These are phyloP conservation scores for Bipolaris sorokiniana DNA, from an alignment of 2,329 filamentous ascomycete species.

Conservation along the genomic window DNA sequence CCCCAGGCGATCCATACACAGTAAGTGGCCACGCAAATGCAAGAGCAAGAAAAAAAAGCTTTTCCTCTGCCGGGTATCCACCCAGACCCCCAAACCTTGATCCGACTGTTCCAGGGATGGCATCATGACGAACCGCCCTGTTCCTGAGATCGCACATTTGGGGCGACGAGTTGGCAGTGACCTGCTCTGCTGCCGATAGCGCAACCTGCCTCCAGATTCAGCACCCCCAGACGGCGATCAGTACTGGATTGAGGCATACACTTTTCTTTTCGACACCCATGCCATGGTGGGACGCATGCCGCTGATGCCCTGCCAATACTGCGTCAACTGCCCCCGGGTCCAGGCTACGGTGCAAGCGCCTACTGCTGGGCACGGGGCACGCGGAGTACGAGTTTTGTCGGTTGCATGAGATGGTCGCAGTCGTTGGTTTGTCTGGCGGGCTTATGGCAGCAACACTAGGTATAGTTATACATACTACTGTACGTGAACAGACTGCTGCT, in stretches of 20 bases:
- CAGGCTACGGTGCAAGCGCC: not conserved
- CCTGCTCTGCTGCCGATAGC: conserved; percentile 7
- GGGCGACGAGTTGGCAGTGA: conserved; percentile 10
- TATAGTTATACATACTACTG: no score
- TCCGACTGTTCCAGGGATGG: not conserved
- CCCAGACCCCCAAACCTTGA: conserved; percentile 2
- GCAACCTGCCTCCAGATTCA: conserved; percentile 20
- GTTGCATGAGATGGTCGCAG: not conserved
- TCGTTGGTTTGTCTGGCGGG: not conserved
- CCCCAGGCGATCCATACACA: conserved; percentile 8
- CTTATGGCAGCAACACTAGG: no score
- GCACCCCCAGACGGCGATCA: conserved; percentile 30
- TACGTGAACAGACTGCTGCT: no score
- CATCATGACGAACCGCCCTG: conserved; percentile 10
- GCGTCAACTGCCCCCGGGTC: not conserved
- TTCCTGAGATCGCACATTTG: conserved; percentile 9
- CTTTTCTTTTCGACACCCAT: conserved; percentile 19
- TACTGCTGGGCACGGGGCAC: not conserved
- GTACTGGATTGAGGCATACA: conserved; percentile 19
- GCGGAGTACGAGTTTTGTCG: not conserved
- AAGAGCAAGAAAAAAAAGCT: conserved; percentile 10
- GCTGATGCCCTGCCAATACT: conserved; percentile 8
- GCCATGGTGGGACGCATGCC: conserved; percentile 14
- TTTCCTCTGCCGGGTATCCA: conserved; percentile 9
- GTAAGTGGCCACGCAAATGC: conserved; percentile 6